Evolutionary conservation across 768 basidiomycete species (phyloP).

Genomic region (Gloeopeniophorella convolvens): DNA sequence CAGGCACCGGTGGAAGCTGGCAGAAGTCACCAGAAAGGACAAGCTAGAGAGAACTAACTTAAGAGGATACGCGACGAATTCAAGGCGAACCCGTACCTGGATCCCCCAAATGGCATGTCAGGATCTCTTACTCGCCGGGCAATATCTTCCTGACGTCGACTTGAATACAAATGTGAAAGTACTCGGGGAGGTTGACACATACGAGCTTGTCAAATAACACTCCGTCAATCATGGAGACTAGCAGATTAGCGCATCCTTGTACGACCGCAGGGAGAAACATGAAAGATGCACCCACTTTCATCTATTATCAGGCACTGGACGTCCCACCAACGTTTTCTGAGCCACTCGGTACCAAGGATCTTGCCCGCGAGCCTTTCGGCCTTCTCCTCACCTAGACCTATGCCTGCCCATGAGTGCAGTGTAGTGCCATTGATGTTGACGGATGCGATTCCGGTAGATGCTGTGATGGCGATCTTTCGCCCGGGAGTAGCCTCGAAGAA

Average conservation of each 20-base stretch:
- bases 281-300: slow-evolving; percentile 50
- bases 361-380: slow-evolving; percentile 49
- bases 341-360: slow-evolving; percentile 38
- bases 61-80: neutral
- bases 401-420: slow-evolving; percentile 78
- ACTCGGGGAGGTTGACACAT: slow-evolving; percentile 13
- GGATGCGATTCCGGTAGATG: slow-evolving; percentile 73
- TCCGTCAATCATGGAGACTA: slow-evolving; percentile 90
- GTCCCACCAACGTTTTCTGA: slow-evolving; percentile 49
- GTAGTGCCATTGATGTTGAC: slow-evolving; percentile 80
- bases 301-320: slow-evolving; percentile 73
- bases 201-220: slow-evolving; percentile 76
- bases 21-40: slow-evolving; percentile 86
- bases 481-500: slow-evolving; percentile 29
- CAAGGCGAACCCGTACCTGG: slow-evolving; percentile 42
- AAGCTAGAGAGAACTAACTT: slow-evolving; percentile 39
- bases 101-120: slow-evolving; percentile 71
- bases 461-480: slow-evolving; percentile 61
- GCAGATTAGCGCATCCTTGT: neutral
- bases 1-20: slow-evolving; percentile 79
- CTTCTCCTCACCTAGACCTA: slow-evolving; percentile 62
- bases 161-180: slow-evolving; percentile 16
- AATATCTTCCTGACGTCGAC: slow-evolving; percentile 44
- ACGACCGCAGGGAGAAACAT: neutral
- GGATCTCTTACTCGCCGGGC: slow-evolving; percentile 51